phyloP scores from a whole-genome alignment of 768 basidiomycete genomes.

The Mycena epipterygia region DNA sequence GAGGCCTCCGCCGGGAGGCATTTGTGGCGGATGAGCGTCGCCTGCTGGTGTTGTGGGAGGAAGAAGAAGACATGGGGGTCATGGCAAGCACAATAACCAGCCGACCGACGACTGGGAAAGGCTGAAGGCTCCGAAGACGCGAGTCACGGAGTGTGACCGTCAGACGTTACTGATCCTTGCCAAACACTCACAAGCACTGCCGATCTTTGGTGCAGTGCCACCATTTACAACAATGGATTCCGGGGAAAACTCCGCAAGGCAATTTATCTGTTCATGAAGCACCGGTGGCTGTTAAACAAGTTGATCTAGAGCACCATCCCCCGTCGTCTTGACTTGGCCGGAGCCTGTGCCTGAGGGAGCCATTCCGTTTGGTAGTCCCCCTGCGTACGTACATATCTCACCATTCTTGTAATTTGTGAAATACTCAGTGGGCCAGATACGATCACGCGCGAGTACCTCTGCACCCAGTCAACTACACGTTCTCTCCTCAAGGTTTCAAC shows the following conservation, averaged over 20 bases:
- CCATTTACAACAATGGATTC: too few species aligned
- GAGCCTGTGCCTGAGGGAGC: neutral
- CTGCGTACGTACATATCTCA: neutral
- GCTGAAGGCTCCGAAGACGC: conserved; percentile 21
- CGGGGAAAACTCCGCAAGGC: too few species aligned
- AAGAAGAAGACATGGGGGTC: conserved; percentile 37
- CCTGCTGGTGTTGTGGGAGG: conserved; percentile 43
- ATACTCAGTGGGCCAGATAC: neutral
- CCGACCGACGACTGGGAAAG: too few species aligned
- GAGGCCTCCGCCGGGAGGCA: conserved; percentile 44
- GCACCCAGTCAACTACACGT: conserved; percentile 4
- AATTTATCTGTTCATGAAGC: too few species aligned
- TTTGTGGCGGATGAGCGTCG: conserved; percentile 19
- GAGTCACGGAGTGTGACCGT: conserved; percentile 7
- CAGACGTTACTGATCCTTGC: neutral
- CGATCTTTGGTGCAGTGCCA: too few species aligned
- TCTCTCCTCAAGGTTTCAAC: conserved; percentile 17
- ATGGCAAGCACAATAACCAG: neutral
- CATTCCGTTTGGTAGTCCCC: neutral
- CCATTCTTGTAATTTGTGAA: neutral
- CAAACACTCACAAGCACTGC: too few species aligned
- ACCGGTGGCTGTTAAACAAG: too few species aligned
- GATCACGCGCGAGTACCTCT: conserved; percentile 5
- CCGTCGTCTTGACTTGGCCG: conserved; percentile 12
- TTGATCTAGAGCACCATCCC: neutral